Evolutionary conservation across 164 flowering plant genomes (phyloP).

Genomic region (Magnolia kwangsiensis): DNA sequence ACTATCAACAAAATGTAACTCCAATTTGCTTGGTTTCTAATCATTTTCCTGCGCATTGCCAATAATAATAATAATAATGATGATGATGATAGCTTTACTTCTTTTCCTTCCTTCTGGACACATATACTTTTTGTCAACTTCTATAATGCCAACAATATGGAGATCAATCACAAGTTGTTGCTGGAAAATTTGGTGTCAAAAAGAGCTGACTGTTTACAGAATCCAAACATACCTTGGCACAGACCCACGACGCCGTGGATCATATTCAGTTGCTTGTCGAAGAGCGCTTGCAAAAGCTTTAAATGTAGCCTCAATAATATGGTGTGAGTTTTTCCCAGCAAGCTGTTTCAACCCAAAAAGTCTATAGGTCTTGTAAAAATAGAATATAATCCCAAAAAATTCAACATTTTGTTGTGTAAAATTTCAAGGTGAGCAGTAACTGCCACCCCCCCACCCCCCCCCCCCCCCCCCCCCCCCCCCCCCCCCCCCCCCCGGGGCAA

Average conservation of each 20-base stretch:
- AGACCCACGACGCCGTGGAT: constrained; percentile 71
- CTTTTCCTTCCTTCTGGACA: no score
- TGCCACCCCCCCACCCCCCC: no score
- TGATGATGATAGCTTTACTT: no score
- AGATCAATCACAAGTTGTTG: no score
- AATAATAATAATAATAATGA: no score
- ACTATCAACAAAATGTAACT: no score
- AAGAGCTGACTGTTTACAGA: not conserved
- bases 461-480: no score
- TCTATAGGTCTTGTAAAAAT: not conserved
- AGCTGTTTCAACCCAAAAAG: constrained; percentile 43
- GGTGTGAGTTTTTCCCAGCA: constrained; percentile 96
- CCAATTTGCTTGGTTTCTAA: no score
- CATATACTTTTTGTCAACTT: no score
- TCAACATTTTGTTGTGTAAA: not conserved
- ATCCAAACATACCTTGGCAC: constrained; percentile 66
- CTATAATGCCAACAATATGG: no score
- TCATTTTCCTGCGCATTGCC: no score
- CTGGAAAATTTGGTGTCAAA: not conserved
- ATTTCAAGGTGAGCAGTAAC: not conserved
- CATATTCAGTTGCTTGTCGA: constrained; percentile 90
- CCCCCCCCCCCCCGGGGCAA: no score
- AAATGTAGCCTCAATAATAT: constrained; percentile 96
- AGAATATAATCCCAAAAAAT: not conserved
- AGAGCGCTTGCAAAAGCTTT: constrained; percentile 99